Conservation (phyloP, 768 basidiomycete genomes). For the Lactarius quietus region DNA sequence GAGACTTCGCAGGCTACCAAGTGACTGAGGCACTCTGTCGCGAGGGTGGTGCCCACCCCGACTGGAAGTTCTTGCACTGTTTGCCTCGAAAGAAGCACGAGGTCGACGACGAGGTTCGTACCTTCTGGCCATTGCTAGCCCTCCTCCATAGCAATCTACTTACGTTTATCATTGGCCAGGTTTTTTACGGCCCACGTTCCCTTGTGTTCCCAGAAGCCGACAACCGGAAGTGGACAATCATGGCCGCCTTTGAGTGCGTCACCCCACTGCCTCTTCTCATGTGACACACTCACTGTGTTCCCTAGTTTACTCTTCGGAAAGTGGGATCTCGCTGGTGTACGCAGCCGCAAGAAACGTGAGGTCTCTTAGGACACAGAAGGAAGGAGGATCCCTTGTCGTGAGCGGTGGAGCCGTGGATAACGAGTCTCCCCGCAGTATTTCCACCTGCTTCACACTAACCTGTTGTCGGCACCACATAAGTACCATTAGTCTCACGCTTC, state of each 20-base stretch:
- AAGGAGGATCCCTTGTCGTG: neutral
- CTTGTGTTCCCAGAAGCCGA: constrained; percentile 93
- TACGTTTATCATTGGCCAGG: constrained; percentile 40
- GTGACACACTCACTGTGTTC: constrained; percentile 31
- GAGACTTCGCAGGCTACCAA: constrained; percentile 90
- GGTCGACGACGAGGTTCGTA: constrained; percentile 84
- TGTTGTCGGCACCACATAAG: neutral
- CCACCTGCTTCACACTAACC: neutral
- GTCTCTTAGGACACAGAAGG: neutral
- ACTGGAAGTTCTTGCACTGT: constrained; percentile 97
- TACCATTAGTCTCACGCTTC: neutral
- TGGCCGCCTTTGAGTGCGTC: constrained; percentile 83
- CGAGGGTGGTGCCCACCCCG: constrained; percentile 73
- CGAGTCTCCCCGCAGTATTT: neutral
- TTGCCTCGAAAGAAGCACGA: constrained; percentile 90
- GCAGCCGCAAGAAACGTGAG: constrained; percentile 6
- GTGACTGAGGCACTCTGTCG: constrained; percentile 85
- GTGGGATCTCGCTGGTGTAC: constrained; percentile 27
- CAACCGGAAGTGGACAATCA: constrained; percentile 96
- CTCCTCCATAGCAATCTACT: constrained; percentile 3
- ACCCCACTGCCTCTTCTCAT: neutral
- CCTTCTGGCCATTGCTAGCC: neutral
- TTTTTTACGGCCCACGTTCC: constrained; percentile 90
- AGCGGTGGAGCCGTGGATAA: neutral
- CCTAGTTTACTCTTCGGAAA: constrained; percentile 36